Evolutionary conservation across 805 yeast genomes (phyloP).

Genomic region (Nakazawaea anatomiae): DNA sequence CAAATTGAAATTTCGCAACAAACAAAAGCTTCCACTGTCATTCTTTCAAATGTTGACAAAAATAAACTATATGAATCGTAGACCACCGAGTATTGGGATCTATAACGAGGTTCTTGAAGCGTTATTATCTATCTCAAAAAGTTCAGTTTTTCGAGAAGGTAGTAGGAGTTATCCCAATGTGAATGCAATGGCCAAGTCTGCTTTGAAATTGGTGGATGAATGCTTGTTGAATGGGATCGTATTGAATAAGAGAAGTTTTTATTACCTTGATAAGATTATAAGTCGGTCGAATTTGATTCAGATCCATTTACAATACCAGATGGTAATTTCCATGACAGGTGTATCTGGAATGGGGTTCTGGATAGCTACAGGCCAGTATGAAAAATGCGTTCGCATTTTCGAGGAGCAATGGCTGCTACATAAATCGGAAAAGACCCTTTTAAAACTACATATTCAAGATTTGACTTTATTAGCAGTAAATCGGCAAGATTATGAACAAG

Average conservation of each 20-base stretch:
- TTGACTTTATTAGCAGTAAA: background rate
- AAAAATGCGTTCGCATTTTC: conserved; percentile 1
- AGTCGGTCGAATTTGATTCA: background rate
- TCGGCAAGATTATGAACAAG: conserved; percentile 6
- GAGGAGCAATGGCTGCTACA: background rate
- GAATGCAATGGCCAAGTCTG: background rate
- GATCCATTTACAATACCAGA: background rate
- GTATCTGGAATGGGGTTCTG: background rate
- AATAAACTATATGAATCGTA: background rate
- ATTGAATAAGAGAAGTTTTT: background rate
- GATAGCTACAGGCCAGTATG: conserved; percentile 7
- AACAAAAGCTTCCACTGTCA: background rate
- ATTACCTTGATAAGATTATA: conserved; percentile 3
- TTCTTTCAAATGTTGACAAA: conserved; percentile 4
- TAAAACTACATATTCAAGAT: background rate
- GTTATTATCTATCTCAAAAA: background rate
- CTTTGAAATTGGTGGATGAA: background rate
- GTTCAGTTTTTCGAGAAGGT: background rate
- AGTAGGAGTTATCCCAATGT: background rate
- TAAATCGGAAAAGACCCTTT: background rate
- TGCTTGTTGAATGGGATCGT: background rate
- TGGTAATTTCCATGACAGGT: background rate
- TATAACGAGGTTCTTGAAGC: conserved; percentile 8
- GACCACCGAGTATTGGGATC: background rate
- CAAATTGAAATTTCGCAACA: conserved; percentile 4